Evolutionary conservation across 306 rosid species (phyloP).

Genomic region (Quercus bicolor): DNA sequence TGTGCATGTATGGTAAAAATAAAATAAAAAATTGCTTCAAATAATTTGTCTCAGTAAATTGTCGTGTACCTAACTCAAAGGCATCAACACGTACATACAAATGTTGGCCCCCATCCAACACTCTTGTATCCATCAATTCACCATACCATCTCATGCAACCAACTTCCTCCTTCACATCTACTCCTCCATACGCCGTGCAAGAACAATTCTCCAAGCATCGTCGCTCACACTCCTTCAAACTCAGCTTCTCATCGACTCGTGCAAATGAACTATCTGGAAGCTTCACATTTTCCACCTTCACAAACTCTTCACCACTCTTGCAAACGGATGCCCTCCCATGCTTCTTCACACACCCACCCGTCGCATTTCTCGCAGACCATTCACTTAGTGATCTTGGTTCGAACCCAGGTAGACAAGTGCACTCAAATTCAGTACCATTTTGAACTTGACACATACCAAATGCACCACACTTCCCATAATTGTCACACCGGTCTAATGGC

Average conservation of each 20-base stretch:
- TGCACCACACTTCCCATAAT: neutral
- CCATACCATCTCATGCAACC: neutral
- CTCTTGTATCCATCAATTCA: neutral
- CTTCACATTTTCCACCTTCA: too few species aligned
- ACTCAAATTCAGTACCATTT: too few species aligned
- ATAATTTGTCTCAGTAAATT: neutral
- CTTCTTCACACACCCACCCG: too few species aligned
- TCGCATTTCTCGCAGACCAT: too few species aligned
- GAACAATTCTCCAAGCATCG: neutral
- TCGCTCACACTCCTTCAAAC: neutral
- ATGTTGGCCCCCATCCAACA: conserved; percentile 2
- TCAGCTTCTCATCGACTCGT: neutral
- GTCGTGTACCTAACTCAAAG: neutral
- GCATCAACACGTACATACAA: neutral
- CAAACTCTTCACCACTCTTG: too few species aligned
- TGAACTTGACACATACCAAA: neutral
- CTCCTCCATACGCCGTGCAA: neutral
- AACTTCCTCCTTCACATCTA: neutral
- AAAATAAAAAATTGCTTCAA: too few species aligned
- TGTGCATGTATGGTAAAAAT: too few species aligned
- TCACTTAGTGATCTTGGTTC: too few species aligned
- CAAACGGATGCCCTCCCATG: too few species aligned
- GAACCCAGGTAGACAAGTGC: too few species aligned
- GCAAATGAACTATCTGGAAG: too few species aligned
- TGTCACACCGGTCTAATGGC: neutral